A percentile compares a stretch with the other conserved stretches of the same genome.
Conservation (phyloP, 2,329 filamentous ascomycete species). For the Trichophyton rubrum region DNA sequence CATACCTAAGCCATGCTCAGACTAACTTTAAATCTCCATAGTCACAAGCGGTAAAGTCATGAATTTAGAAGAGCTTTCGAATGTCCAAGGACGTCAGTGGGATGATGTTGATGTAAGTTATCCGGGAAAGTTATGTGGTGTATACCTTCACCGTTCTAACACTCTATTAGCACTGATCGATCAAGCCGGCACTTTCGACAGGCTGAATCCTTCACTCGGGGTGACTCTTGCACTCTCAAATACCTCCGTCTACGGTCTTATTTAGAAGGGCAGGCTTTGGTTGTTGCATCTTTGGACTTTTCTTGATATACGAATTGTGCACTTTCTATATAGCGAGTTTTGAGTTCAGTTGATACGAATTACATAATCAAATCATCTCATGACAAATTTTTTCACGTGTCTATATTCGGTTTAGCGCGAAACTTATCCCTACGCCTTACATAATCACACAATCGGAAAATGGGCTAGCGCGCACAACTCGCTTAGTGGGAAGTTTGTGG, state of each 20-base stretch:
- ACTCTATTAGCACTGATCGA: conserved; percentile 7
- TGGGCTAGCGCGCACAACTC: conserved; percentile 19
- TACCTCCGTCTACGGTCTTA: not conserved
- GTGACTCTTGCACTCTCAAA: not conserved
- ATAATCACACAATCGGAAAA: conserved; percentile 7
- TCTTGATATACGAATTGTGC: not conserved
- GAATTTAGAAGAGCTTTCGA: conserved; percentile 65
- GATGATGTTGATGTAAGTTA: conserved; percentile 41
- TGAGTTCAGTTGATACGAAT: not conserved
- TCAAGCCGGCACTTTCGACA: not conserved
- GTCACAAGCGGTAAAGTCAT: conserved; percentile 77
- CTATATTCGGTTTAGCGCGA: not conserved
- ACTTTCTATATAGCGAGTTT: not conserved
- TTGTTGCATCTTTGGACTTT: not conserved
- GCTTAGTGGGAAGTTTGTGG: conserved; percentile 36
- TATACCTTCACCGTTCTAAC: not conserved
- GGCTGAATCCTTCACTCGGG: not conserved
- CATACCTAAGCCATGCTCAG: not conserved
- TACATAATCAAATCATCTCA: not conserved
- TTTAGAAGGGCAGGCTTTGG: not conserved
- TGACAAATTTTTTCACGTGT: not conserved
- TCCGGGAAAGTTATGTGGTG: not conserved
- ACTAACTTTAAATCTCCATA: conserved; percentile 21
- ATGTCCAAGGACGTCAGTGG: conserved; percentile 78
- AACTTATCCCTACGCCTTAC: not conserved